Base-by-base conservation (phyloP, 192 early-diverging fungal species). In the Mortierella alpina region DNA sequence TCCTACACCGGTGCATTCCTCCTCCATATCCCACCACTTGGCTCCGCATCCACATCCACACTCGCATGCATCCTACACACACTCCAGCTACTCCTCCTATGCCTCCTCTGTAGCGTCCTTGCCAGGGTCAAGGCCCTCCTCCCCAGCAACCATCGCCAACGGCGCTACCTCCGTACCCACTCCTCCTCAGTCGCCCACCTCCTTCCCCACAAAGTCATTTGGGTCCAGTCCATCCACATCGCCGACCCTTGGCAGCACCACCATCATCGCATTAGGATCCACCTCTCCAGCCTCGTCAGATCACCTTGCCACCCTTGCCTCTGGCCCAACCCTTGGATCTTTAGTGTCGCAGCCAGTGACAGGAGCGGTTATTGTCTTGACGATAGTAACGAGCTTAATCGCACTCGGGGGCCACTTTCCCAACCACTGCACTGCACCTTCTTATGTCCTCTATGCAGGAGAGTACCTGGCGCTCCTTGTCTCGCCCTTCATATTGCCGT, bases 361-460 rank as follows among this genome's bases (percentile, higher is more conserved):
- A 15, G 41, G 73, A 8, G 51, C 56, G 15, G 66, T 75, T 13
- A 11, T 75, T 48, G 41, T 63, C 15, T 22, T 75, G 41, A 75
- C 73, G 18, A 13, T 64, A 17, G 9, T 75, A 15, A 58, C 52
- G 2, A 75, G 56, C 42, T 13, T 75, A 4, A 11, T 67, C 41
- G 47, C 66, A 2, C 15, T 75, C 9, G 51, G 59, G 4, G 73
- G 66, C 45, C 18, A 48, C 4, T 68, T 75, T 40, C 73, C 73
- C 7, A 66, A 75, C 23, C 73, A 75, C 61, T 75, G 73, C 61
- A 56, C 73, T 9, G 65, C 65, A 55, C 73, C 73, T 5, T 68
- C 73, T 0, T 39, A 75, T 51, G 48, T 52, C n/a, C 59, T 63
- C 22, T 63, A 75, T 53, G 59, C 59, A 58, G 61, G 57, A 18